A percentile compares a stretch with the other conserved stretches of the same genome.
phyloP scores from a whole-genome alignment of 305 asterid species.

The Salvia sclarea region DNA sequence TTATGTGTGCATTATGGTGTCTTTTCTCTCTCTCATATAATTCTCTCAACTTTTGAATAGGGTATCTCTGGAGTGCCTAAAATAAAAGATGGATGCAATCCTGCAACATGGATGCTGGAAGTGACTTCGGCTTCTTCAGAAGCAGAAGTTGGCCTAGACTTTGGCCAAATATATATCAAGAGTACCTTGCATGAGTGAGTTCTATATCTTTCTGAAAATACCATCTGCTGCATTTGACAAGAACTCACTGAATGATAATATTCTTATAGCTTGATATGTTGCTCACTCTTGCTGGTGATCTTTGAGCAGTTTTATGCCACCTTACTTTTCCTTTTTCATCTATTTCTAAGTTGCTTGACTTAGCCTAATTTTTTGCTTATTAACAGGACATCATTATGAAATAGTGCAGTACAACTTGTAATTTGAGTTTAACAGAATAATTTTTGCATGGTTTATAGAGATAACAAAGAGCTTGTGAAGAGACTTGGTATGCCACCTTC shows the following conservation, averaged over 20 bases:
- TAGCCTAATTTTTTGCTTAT: background rate
- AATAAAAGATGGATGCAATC: constrained; percentile 62
- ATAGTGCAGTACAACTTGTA: background rate
- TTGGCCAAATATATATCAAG: constrained; percentile 57
- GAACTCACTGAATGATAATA: background rate
- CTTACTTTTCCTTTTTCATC: no score
- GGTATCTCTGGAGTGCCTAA: constrained; percentile 63
- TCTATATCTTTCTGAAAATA: constrained; percentile 28
- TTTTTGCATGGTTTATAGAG: constrained; percentile 22
- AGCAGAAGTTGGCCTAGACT: constrained; percentile 61
- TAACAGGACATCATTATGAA: background rate
- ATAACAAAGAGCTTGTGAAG: constrained; percentile 41
- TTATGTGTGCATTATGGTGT: background rate
- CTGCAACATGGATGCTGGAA: constrained; percentile 95
- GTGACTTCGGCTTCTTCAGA: constrained; percentile 74
- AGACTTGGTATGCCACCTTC: constrained; percentile 45
- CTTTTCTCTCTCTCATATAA: no score
- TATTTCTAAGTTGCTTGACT: constrained; percentile 7
- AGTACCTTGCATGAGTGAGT: constrained; percentile 64
- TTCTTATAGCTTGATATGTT: background rate
- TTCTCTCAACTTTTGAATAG: constrained; percentile 29
- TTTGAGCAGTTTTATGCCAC: background rate
- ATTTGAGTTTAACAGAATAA: background rate
- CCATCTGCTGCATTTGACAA: background rate
- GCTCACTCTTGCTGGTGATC: no score